Conservation (phyloP, 768 basidiomycete genomes). For the Lentinula guzmanii region DNA sequence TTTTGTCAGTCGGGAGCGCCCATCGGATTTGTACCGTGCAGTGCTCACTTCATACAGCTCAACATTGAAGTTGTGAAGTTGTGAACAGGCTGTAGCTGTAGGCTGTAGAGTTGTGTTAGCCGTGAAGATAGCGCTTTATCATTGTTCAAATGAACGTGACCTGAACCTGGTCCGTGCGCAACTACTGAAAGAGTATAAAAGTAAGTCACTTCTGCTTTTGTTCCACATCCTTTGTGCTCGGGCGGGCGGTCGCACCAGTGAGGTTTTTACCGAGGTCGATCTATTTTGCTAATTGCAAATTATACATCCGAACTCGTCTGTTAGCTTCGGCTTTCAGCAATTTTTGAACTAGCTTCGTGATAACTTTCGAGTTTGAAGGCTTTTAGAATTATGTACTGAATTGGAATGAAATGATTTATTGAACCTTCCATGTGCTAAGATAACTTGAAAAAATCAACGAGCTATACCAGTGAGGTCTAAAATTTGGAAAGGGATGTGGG, state of each 20-base stretch:
- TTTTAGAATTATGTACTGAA: background rate
- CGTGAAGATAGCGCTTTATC: background rate
- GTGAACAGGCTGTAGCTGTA: no score
- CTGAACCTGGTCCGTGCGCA: background rate
- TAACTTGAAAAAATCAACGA: no score
- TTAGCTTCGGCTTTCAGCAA: conserved; percentile 84
- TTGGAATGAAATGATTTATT: no score
- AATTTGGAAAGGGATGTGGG: no score
- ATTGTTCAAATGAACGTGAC: background rate
- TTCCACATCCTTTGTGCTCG: conserved; percentile 66
- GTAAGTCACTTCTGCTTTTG: background rate
- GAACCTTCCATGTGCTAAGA: no score
- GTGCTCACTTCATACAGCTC: no score
- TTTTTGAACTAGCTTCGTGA: conserved; percentile 65
- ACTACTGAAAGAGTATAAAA: background rate
- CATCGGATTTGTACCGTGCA: no score
- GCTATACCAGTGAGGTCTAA: no score
- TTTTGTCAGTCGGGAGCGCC: no score
- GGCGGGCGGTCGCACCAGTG: conserved; percentile 90
- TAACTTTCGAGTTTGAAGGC: conserved; percentile 16
- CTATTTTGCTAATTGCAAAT: conserved; percentile 96
- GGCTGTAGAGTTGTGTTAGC: no score
- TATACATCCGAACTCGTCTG: conserved; percentile 94
- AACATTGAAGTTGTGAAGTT: no score
- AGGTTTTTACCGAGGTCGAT: conserved; percentile 94